These are phyloP conservation scores for Trichoderma aggressivum DNA, from an alignment of 2,329 filamentous ascomycete genomes.

Conservation along the genomic window DNA sequence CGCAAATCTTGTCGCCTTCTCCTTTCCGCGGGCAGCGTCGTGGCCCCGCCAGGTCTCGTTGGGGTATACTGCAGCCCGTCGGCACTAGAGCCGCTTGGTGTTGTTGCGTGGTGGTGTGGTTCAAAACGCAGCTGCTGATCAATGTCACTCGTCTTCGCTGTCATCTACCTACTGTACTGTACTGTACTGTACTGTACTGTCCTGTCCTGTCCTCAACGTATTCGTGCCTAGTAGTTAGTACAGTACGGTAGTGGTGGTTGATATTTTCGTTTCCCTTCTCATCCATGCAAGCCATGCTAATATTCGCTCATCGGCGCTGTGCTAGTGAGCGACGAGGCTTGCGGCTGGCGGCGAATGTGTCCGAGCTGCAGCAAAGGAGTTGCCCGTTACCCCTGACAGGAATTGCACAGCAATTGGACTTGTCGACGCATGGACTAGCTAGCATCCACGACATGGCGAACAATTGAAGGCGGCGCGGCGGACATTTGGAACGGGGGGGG, in stretches of 20 bases:
- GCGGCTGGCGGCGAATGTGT: background rate
- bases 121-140: constrained; percentile 5
- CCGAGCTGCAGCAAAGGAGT: background rate
- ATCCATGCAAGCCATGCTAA: background rate
- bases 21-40: background rate
- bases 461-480: background rate
- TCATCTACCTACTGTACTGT: background rate
- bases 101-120: background rate
- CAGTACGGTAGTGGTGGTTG: background rate
- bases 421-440: background rate
- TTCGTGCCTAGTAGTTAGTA: background rate
- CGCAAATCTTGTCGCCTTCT: background rate
- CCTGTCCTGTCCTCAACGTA: background rate
- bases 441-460: background rate
- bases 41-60: background rate
- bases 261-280: background rate
- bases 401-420: background rate
- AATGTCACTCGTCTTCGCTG: background rate
- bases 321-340: constrained; percentile 9
- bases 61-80: constrained; percentile 3
- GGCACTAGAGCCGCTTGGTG: background rate
- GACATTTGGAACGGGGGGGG: background rate
- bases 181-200: too few relatives aligned
- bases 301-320: constrained; percentile 5
- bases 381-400: constrained; percentile 8